These are phyloP conservation scores for Eremothecium gossypii DNA, from an alignment of 1,139 yeast species.

Conservation along the genomic window DNA sequence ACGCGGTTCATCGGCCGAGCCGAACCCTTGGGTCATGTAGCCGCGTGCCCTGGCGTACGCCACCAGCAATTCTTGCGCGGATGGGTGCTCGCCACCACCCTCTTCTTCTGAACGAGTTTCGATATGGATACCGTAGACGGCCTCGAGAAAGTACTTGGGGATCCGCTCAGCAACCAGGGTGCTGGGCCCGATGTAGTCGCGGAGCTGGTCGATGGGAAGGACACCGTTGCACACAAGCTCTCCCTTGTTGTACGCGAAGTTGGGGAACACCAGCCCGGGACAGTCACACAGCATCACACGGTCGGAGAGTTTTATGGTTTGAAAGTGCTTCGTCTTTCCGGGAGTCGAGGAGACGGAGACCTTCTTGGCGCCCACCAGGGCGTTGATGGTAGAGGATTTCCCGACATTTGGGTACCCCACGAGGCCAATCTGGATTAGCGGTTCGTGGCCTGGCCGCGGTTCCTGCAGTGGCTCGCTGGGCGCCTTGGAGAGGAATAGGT, in stretches of 20 bases:
- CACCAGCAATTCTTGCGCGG: slow-evolving; percentile 78
- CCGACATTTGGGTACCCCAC: slow-evolving; percentile 98
- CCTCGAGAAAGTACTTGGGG: slow-evolving; percentile 83
- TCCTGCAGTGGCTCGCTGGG: slow-evolving; percentile 51
- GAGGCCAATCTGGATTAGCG: slow-evolving; percentile 76
- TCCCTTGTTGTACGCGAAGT: slow-evolving; percentile 92
- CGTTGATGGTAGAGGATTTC: slow-evolving; percentile 92
- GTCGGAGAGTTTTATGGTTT: slow-evolving; percentile 80
- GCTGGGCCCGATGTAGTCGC: slow-evolving; percentile 90
- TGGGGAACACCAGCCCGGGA: slow-evolving; percentile 98
- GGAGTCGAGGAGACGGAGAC: slow-evolving; percentile 98
- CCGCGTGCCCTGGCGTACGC: slow-evolving; percentile 97
- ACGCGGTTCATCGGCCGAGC: slow-evolving; percentile 93
- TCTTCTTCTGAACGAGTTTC: slow-evolving; percentile 65
- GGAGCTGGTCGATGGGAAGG: slow-evolving; percentile 89
- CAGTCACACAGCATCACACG: slow-evolving; percentile 90
- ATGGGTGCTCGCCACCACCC: slow-evolving; percentile 80
- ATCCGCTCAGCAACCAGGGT: slow-evolving; percentile 79
- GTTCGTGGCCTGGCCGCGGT: slow-evolving; percentile 48
- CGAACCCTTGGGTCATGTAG: slow-evolving; percentile 94
- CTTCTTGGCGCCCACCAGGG: slow-evolving; percentile 89
- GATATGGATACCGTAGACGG: slow-evolving; percentile 87
- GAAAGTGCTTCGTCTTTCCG: slow-evolving; percentile 98
- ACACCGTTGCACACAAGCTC: slow-evolving; percentile 98
- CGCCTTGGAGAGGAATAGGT: slow-evolving; percentile 66